Evolutionary conservation across 1,139 yeast genomes (phyloP), one percentile per base, ranked within the genome.

Genomic region (Lodderomyces orthopsilosis): DNA sequence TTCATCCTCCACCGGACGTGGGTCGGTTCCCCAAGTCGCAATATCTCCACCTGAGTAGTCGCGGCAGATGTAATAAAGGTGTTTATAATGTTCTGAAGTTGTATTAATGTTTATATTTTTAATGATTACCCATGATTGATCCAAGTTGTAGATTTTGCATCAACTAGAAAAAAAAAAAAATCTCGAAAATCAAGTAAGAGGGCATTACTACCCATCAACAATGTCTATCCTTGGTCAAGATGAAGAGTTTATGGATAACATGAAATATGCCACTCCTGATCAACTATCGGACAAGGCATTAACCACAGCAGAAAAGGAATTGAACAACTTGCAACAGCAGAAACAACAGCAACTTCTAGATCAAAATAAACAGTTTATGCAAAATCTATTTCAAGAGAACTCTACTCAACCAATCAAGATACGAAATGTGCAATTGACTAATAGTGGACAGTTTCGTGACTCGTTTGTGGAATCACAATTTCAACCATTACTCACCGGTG

Each of bases 391-490:
- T 38, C 49, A 54, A n/a, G 65, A 70, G 2, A 68, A 74, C 56
- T 52, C 68, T 35, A 58, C 72, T 1, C 63, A 70, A 40, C 82
- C 84, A 0, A 66, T 79, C 1, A 56, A 59, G 23, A 55, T 80
- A 3, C 56, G 68, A 24, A 68, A 73, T 41, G 78, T 83, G 12
- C 80, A 79, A 50, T 67, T 84, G 6, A 67, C 76, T 36, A 85
- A 85, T 34, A 73, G 78, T 10, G 73, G 73, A 40, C 64, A 65
- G 15, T 77, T 75, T 50, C 66, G 91, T 28, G 71, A 74, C 41
- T 41, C 66, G 0, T 83, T 85, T 53, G 58, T 85, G 6, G 59
- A 65, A 22, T 57, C 66, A 4, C 93, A 85, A 52, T 62, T 86
- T 33, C 58, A 60, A 17, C 86, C 88, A 1, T 59, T 85, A 41